Conservation (phyloP, 768 basidiomycete species). For the Suillus decipiens region DNA sequence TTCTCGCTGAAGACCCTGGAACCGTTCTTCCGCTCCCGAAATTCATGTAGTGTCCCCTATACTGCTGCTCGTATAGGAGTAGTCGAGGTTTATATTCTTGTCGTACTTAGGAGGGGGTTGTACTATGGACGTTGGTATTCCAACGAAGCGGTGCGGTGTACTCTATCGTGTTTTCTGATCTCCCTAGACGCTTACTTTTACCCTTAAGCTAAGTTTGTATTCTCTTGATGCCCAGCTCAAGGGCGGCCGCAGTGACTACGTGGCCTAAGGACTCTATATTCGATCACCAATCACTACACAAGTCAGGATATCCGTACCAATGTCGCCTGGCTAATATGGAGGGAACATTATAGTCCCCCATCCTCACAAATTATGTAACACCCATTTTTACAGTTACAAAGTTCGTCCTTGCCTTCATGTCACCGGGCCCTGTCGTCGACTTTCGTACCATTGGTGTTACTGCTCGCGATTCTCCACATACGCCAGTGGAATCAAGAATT, state of each 20-base stretch:
- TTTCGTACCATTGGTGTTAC: conserved; percentile 35
- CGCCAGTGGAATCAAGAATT: conserved; percentile 28
- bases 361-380: conserved; percentile 28
- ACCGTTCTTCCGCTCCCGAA: background rate
- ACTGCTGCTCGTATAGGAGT: background rate
- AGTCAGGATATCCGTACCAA: no score
- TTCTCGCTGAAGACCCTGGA: background rate
- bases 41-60: background rate
- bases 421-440: conserved; percentile 31
- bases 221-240: background rate
- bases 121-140: background rate
- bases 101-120: no score
- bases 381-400: conserved; percentile 26
- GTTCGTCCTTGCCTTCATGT: conserved; percentile 24
- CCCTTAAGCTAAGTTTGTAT: background rate
- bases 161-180: background rate
- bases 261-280: background rate
- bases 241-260: background rate
- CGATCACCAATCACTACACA: background rate
- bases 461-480: conserved; percentile 27
- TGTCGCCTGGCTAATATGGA: background rate
- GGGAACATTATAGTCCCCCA: conserved; percentile 21
- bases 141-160: background rate
- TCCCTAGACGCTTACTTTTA: background rate
- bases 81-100: conserved; percentile 1